phyloP scores from a whole-genome alignment of 306 rosid species.

The Luffa acutangula region DNA sequence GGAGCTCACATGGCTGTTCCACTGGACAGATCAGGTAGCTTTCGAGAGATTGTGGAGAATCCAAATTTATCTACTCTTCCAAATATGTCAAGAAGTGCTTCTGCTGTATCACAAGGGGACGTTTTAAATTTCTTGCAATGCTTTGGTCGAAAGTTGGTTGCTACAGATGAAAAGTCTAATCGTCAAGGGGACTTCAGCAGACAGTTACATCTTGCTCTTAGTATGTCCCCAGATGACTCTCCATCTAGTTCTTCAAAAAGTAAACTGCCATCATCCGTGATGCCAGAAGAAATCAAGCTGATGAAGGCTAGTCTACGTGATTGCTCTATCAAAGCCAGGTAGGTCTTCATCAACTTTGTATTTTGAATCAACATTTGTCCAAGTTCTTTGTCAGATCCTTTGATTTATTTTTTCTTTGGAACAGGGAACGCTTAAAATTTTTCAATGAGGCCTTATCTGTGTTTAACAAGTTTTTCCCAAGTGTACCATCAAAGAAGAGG shows the following conservation, averaged over 20 bases:
- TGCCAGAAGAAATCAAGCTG: constrained; percentile 74
- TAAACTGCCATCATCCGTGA: constrained; percentile 48
- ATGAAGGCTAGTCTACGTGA: constrained; percentile 39
- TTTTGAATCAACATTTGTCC: constrained; percentile 15
- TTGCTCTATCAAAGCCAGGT: constrained; percentile 71
- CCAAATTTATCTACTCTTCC: constrained; percentile 78
- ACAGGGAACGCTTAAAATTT: constrained; percentile 73
- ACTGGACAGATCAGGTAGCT: constrained; percentile 84
- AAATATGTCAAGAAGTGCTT: constrained; percentile 70
- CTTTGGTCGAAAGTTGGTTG: constrained; percentile 59
- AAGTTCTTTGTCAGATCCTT: constrained; percentile 20
- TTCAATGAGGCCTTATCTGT: constrained; percentile 68
- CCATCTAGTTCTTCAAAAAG: constrained; percentile 72
- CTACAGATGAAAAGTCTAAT: constrained; percentile 59
- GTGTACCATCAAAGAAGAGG: constrained; percentile 79
- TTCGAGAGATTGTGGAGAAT: constrained; percentile 79
- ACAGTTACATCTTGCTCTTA: constrained; percentile 47
- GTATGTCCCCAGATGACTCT: constrained; percentile 76
- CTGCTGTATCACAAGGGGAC: constrained; percentile 56
- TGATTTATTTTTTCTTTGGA: constrained; percentile 10
- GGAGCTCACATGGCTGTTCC: constrained; percentile 82
- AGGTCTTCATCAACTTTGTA: constrained; percentile 31
- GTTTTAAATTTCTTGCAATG: constrained; percentile 51
- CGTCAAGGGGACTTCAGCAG: constrained; percentile 66
- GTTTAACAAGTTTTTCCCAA: constrained; percentile 73